Evolutionary conservation across 495 filamentous ascomycete species (phyloP).

Genomic region (Hypoxylon cercidicola): DNA sequence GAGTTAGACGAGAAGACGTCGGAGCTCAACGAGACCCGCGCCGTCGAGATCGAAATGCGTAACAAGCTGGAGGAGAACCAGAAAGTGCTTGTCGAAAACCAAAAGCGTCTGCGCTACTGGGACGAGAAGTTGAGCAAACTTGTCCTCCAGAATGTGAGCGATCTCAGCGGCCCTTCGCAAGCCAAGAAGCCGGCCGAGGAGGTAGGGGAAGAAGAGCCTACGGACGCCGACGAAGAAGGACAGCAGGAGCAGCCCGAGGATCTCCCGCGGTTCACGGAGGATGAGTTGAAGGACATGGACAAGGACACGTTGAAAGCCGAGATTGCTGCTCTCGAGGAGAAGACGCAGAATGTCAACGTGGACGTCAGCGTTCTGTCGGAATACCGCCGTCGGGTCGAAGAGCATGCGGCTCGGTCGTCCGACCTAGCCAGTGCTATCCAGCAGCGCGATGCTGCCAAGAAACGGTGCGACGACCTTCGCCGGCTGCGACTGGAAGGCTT

Average conservation of each 20-base stretch:
- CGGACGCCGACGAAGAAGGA: constrained; percentile 36
- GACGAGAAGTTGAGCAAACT: constrained; percentile 87
- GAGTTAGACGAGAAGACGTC: constrained; percentile 88
- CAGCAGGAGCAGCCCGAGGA: constrained; percentile 53
- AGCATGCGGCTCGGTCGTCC: constrained; percentile 81
- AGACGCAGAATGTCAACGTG: constrained; percentile 87
- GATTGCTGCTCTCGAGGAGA: constrained; percentile 91
- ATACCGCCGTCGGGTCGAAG: constrained; percentile 89
- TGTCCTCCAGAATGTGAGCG: constrained; percentile 78
- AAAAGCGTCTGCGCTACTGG: constrained; percentile 86
- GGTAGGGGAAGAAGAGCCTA: constrained; percentile 34
- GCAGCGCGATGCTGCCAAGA: constrained; percentile 85
- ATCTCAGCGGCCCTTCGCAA: constrained; percentile 64
- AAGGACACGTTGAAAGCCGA: constrained; percentile 86
- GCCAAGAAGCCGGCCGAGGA: constrained; percentile 38
- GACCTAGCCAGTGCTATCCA: constrained; percentile 81
- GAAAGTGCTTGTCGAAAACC: constrained; percentile 86
- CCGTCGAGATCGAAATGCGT: constrained; percentile 95
- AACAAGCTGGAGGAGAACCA: constrained; percentile 97
- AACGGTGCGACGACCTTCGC: constrained; percentile 88
- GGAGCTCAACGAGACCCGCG: constrained; percentile 89
- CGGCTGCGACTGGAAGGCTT: constrained; percentile 92
- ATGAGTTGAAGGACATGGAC: constrained; percentile 93
- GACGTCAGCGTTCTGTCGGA: constrained; percentile 92
- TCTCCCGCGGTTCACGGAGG: constrained; percentile 83